Evolutionary conservation across 2,329 filamentous ascomycete species (phyloP).

Genomic region (Bipolaris cookei): DNA sequence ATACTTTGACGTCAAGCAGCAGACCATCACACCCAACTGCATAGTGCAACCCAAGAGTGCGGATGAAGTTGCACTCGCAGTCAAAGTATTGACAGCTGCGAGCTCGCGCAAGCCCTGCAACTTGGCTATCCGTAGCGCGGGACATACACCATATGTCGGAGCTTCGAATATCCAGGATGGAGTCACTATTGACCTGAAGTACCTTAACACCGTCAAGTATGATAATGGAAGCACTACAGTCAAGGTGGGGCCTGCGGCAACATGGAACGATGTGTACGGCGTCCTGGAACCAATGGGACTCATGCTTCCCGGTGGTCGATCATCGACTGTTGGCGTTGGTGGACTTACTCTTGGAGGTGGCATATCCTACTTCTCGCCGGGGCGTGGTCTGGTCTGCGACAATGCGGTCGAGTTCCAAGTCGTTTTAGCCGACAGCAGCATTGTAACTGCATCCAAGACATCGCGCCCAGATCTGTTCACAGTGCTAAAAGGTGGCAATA

Average conservation of each 20-base stretch:
- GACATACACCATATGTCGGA: constrained; percentile 34
- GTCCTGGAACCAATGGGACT: constrained; percentile 32
- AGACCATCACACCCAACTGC: constrained; percentile 29
- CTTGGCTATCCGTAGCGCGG: constrained; percentile 35
- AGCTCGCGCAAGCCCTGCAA: constrained; percentile 17
- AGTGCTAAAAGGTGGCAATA: constrained; percentile 44
- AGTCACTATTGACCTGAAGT: constrained; percentile 36
- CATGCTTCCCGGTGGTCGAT: constrained; percentile 34
- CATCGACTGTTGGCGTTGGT: constrained; percentile 33
- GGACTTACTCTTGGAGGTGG: constrained; percentile 39
- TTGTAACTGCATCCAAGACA: constrained; percentile 29
- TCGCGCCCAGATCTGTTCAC: constrained; percentile 38
- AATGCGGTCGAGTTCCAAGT: constrained; percentile 43
- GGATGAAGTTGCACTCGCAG: constrained; percentile 24
- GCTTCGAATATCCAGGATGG: constrained; percentile 38
- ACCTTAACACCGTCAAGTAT: constrained; percentile 28
- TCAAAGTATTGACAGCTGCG: constrained; percentile 22
- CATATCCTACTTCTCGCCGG: constrained; percentile 37
- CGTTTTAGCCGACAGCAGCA: constrained; percentile 41
- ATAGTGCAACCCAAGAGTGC: constrained; percentile 30
- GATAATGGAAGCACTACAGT: constrained; percentile 23
- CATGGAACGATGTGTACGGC: constrained; percentile 36
- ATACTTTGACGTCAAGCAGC: constrained; percentile 34
- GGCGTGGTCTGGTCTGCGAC: constrained; percentile 40
- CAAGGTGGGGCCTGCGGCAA: constrained; percentile 32